Percentiles rank a stretch among this genome's conserved stretches.
These are phyloP conservation scores for Nicotiana undulata DNA, from an alignment of 257 asterid genomes.

Conservation along the genomic window DNA sequence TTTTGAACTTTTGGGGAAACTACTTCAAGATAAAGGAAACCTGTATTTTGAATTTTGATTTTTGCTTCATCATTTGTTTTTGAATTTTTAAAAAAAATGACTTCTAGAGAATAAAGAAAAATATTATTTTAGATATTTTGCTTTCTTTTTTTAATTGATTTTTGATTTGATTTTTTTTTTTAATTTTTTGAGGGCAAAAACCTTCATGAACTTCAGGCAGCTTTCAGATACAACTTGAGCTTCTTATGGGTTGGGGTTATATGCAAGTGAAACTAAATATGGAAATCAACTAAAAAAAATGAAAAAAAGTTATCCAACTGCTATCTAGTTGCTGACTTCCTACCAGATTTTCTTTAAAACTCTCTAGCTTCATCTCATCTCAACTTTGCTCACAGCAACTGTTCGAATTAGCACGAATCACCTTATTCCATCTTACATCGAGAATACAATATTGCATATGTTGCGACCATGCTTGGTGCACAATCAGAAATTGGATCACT, in stretches of 20 bases:
- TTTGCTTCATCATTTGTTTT: too few species aligned
- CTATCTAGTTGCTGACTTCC: neutral
- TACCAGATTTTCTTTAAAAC: neutral
- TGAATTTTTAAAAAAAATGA: too few species aligned
- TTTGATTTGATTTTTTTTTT: too few species aligned
- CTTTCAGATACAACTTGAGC: neutral
- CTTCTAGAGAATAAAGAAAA: too few species aligned
- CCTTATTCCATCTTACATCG: slow-evolving; percentile 8
- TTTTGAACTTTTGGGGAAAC: too few species aligned
- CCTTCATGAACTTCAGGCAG: neutral
- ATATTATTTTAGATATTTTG: too few species aligned
- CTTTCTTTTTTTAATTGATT: too few species aligned
- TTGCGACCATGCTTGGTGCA: slow-evolving; percentile 73
- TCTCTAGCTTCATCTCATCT: neutral
- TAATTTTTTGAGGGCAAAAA: neutral
- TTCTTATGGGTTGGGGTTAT: neutral
- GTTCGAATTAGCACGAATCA: neutral
- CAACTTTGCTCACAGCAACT: neutral
- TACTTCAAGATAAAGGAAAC: too few species aligned
- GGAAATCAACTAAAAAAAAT: neutral
- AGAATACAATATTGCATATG: slow-evolving; percentile 47
- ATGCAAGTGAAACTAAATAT: neutral
- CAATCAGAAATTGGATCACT: slow-evolving; percentile 8
- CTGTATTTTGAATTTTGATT: too few species aligned
- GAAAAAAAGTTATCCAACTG: neutral